Conservation (phyloP, 805 yeast genomes). For the Millerago galiae region DNA sequence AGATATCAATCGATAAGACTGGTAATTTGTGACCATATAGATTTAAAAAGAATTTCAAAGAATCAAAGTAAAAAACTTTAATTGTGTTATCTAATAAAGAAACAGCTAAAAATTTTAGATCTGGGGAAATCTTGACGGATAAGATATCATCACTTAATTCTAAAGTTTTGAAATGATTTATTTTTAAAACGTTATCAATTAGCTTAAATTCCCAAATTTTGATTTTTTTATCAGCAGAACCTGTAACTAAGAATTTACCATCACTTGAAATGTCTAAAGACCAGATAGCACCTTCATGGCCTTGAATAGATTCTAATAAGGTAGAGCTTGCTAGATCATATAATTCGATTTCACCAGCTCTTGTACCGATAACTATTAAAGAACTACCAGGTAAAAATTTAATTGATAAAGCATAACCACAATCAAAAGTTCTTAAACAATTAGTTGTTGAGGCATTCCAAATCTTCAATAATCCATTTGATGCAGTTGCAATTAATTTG, state of each 20-base stretch:
- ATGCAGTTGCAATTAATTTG: constrained; percentile 77
- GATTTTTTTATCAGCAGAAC: constrained; percentile 87
- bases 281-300: constrained; percentile 85
- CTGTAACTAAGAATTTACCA: constrained; percentile 81
- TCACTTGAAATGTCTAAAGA: constrained; percentile 80
- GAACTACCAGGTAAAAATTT: constrained; percentile 90
- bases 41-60: constrained; percentile 81
- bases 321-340: constrained; percentile 84
- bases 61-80: constrained; percentile 82
- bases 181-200: constrained; percentile 50
- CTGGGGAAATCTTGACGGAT: constrained; percentile 74
- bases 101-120: constrained; percentile 68
- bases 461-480: constrained; percentile 81
- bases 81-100: constrained; percentile 92
- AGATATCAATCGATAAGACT: constrained; percentile 86
- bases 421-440: constrained; percentile 80
- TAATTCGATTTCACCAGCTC: constrained; percentile 76
- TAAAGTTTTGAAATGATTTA: constrained; percentile 72
- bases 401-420: constrained; percentile 80
- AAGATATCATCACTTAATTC: constrained; percentile 85
- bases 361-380: constrained; percentile 80
- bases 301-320: constrained; percentile 63
- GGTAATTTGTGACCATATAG: constrained; percentile 96
- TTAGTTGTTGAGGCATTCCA: constrained; percentile 75
- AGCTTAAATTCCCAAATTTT: constrained; percentile 85